Evolutionary conservation across 2,329 filamentous ascomycete genomes (phyloP), one percentile per base, ranked within the genome.

Genomic region (Aspergillus oerlinghausenensis): DNA sequence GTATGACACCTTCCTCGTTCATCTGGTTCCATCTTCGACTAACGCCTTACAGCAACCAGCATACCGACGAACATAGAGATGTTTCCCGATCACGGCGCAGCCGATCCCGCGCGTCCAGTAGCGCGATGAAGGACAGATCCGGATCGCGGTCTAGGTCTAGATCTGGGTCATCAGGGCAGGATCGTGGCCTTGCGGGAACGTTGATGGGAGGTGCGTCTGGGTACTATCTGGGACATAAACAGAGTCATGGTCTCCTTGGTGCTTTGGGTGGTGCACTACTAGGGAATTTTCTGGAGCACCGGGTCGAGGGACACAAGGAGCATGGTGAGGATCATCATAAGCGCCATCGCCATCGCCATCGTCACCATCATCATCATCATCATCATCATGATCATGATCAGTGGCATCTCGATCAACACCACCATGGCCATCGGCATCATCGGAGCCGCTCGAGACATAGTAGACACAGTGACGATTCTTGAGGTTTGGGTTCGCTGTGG

Each of bases 171-270:
- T 17, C 21, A 50, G 81, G 78, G 26, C 55, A 55, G 50, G 83
- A 86, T 59, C 80, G 84, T 55, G 83, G 83, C 40, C 72, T 86
- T 4, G 78, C 82, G 64, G 82, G 84, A 49, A 79, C 82, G 3
- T 69, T 85, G 3, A 80, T 79, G 14, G 84, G 84, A 47, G 83
- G 80, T 47, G 76, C 82, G 3, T 81, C 82, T 3, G 84, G 84
- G 1, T 80, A 79, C 60, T 79, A 81, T 60, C 73, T 82, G 5
- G 84, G 84, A 19, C 83, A 84, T 67, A 76, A 82, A 62, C 79
- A 76, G 23, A 75, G 81, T n/a, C 82, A 84, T 62, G 82, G 82
- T 3, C 70, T 86, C 29, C 68, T 87, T 9, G 84, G 84, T 10
- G 80, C 82, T 0, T 67, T 86, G 28, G 80, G 81, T 3, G 84